Percentiles rank a stretch among this genome's conserved stretches.
phyloP scores from a whole-genome alignment of 768 basidiomycete species.

The Auricularia auricula-judae region DNA sequence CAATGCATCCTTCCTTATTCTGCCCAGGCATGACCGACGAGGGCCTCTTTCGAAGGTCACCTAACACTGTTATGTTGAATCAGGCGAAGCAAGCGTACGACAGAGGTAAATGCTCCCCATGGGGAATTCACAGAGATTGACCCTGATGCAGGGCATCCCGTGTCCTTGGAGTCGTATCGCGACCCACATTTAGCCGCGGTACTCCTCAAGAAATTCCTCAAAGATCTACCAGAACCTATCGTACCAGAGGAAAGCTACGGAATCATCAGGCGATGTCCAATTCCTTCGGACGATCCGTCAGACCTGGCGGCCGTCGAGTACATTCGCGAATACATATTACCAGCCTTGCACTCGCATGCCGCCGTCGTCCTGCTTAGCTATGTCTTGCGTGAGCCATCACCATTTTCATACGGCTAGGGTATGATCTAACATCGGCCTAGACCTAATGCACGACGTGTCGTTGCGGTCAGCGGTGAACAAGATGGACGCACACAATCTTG shows the following conservation, averaged over 20 bases:
- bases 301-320: slow-evolving; percentile 53
- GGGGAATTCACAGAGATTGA: too few relatives aligned
- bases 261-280: slow-evolving; percentile 56
- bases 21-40: slow-evolving; percentile 49
- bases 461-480: slow-evolving; percentile 52
- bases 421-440: slow-evolving; percentile 25
- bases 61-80: slow-evolving; percentile 53
- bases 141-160: slow-evolving; percentile 47
- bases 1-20: not conserved
- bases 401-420: too few relatives aligned
- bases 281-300: slow-evolving; percentile 34
- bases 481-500: slow-evolving; percentile 79
- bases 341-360: slow-evolving; percentile 52
- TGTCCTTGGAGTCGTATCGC: slow-evolving; percentile 62
- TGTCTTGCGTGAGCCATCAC: slow-evolving; percentile 41
- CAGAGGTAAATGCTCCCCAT: slow-evolving; percentile 34
- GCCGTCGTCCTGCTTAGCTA: slow-evolving; percentile 63
- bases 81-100: slow-evolving; percentile 81
- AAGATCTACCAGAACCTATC: slow-evolving; percentile 69
- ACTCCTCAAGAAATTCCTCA: slow-evolving; percentile 73
- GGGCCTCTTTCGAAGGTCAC: slow-evolving; percentile 77
- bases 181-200: slow-evolving; percentile 79
- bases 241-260: slow-evolving; percentile 64
- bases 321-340: slow-evolving; percentile 56
- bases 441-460: slow-evolving; percentile 72